phyloP scores from a whole-genome alignment of 2,329 filamentous ascomycete species.

The Cytospora piceae region DNA sequence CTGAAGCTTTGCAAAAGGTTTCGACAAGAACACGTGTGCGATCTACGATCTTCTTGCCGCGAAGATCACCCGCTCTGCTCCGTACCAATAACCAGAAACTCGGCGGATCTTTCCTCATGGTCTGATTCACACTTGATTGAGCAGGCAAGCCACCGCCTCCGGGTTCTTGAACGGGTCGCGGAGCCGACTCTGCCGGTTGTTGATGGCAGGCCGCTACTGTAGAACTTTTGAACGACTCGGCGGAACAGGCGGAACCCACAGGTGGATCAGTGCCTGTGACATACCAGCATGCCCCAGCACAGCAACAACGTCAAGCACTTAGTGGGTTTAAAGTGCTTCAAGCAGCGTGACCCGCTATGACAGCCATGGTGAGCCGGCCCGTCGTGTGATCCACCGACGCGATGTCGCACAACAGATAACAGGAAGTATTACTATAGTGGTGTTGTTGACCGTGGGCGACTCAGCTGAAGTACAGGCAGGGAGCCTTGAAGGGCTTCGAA shows the following conservation, averaged over 20 bases:
- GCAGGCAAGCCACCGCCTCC: constrained; percentile 6
- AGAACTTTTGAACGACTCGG: background rate
- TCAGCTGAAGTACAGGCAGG: background rate
- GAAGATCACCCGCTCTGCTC: constrained; percentile 16
- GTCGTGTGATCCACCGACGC: constrained; percentile 12
- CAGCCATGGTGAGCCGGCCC: constrained; percentile 17
- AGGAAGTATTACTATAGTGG: background rate
- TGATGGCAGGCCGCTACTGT: constrained; percentile 15
- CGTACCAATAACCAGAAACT: constrained; percentile 2
- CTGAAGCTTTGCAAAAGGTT: constrained; percentile 14
- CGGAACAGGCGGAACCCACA: constrained; percentile 16
- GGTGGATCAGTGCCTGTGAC: constrained; percentile 1
- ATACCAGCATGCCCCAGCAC: background rate
- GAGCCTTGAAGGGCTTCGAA: background rate
- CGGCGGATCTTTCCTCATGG: background rate
- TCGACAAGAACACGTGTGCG: constrained; percentile 22
- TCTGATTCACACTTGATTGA: constrained; percentile 8
- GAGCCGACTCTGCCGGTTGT: constrained; percentile 10
- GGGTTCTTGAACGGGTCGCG: constrained; percentile 8
- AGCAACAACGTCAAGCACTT: background rate
- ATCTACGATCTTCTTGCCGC: constrained; percentile 18
- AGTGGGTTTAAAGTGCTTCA: background rate
- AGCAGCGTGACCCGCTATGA: constrained; percentile 8
- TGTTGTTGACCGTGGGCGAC: background rate
- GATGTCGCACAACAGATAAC: constrained; percentile 13